Base-by-base conservation (phyloP, 2,329 filamentous ascomycete genomes). In the Annulohypoxylon truncatum region DNA sequence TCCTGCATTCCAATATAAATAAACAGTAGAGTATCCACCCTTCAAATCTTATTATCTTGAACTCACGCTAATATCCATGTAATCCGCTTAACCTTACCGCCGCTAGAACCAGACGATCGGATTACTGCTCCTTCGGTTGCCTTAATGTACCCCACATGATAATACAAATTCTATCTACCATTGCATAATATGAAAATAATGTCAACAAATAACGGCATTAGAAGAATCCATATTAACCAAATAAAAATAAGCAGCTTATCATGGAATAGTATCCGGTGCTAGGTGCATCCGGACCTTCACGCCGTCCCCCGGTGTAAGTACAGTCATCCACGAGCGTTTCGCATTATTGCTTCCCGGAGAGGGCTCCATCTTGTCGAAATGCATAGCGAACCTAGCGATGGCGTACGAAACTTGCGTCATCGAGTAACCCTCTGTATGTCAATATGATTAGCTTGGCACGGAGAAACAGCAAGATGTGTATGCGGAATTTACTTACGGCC, bases 261-360 rank as follows among this genome's bases (percentile, higher is more conserved):
- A 62, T 9, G 5, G n/a, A 2, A 18, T 20, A 10, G 31, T 22
- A 12, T 58, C 40, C 4, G 54, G n/a, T 31, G 61, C 52, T 22
- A 52, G 13, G 40, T 64, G 54, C 38, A 64, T 64, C 13, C 54
- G 31, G 8, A 64, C 55, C 40, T 40, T 58, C 4, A 59, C 61
- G 4, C 42, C 54, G 33, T 54, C 40, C 1, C 54, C 61, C 10
- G 54, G 61, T 3, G 26, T 64, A 3, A 64, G 33, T 42, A 64
- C 61, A 4, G 55, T 60, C 61, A 60, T 64, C 50, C 54, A 60
- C 6, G 24, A 20, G 4, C 48, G 47, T 33, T 52, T 58, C 26
- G 40, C 61, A 26, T 64, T 59, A n/a, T 55, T 64, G 50, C 55
- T 64, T 35, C 61, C 54, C 1, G 48, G 53, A 0, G 40, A 50